Conservation (phyloP, 257 asterid genomes). For the Gardenia jasminoides region DNA sequence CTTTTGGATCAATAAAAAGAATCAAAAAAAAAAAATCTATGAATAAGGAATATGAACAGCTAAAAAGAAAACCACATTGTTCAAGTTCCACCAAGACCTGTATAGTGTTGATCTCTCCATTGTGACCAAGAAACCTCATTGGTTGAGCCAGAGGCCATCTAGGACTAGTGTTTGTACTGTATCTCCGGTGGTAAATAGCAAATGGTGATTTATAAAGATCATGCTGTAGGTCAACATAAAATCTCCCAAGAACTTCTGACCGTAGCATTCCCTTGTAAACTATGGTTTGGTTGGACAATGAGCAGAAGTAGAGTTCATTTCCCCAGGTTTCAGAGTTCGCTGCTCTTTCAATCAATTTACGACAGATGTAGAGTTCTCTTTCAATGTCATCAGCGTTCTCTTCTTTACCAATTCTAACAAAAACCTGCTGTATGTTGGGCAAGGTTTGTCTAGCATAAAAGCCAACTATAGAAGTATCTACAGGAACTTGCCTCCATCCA, state of each 20-base stretch:
- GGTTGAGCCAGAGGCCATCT: constrained; percentile 99
- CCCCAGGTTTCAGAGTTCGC: constrained; percentile 81
- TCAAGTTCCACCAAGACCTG: constrained; percentile 50
- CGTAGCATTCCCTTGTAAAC: constrained; percentile 99
- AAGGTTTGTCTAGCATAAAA: constrained; percentile 76
- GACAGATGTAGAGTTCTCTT: constrained; percentile 87
- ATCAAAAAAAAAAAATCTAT: constrained; percentile 14
- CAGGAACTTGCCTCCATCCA: constrained; percentile 98
- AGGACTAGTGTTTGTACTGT: constrained; percentile 97
- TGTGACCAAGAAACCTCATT: constrained; percentile 98
- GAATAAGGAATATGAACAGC: constrained; percentile 10
- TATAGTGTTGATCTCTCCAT: constrained; percentile 98
- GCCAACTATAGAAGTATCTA: constrained; percentile 79
- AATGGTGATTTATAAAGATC: constrained; percentile 78
- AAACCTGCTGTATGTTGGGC: constrained; percentile 92
- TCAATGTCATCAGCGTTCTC: constrained; percentile 92
- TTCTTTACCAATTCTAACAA: constrained; percentile 79
- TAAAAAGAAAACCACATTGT: background rate
- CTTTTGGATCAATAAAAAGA: constrained; percentile 24
- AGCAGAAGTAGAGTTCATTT: constrained; percentile 84
- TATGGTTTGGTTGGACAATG: constrained; percentile 91
- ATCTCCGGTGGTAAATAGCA: constrained; percentile 95
- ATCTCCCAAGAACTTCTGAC: constrained; percentile 86
- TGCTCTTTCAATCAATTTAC: constrained; percentile 81
- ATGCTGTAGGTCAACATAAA: constrained; percentile 81